Evolutionary conservation across 2,329 filamentous ascomycete genomes (phyloP), one percentile per base, ranked within the genome.

Genomic region (Pseudogymnoascus sp.): DNA sequence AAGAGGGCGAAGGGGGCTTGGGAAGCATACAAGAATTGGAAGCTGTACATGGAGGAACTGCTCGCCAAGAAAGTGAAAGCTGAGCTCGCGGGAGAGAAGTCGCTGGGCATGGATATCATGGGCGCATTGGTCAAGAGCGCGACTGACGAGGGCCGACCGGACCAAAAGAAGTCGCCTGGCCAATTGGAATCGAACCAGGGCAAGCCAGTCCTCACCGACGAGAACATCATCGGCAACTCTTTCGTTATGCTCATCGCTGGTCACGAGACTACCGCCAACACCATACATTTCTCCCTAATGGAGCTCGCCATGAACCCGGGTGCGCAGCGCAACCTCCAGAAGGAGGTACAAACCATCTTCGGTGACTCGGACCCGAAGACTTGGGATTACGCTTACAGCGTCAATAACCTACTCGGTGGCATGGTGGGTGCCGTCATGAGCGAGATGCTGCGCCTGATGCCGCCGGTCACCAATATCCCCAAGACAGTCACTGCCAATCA

Each of bases 201-300:
- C 14, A 77, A 81, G 62, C 73, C 83, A 6, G 77, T 78, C 12
- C 73, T 88, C n/a, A 78, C 75, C 4, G 82, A 86, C 65, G 79
- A 80, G 4, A 88, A 92, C 62, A 87, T 92, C 63, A 76, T 89
- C 29, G 88, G 88, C 60, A 92, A 92, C 70, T 84, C 88, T 19
- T 88, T 87, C 65, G 78, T 87, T 68, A 84, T 86, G 74, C 79
- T 83, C 64, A 78, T 92, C 1, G 90, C 90, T 0, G 90, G 90
- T 11, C 89, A 94, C 73, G 90, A 94, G 74, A 92, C 90, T 1
- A 89, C 89, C 1, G 89, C 89, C 58, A 91, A 90, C 72, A 82
- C 83, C 3, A 78, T 92, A 39, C 87, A 92, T 74, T 92, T 90
- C 71, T 80, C 85, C 2, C 74, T 92, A 3, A 71, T 91, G 37